Percentiles rank a stretch among this genome's conserved stretches.
These are phyloP conservation scores for Calonectria honghensis DNA, from an alignment of 2,329 filamentous ascomycete species.

Conservation along the genomic window DNA sequence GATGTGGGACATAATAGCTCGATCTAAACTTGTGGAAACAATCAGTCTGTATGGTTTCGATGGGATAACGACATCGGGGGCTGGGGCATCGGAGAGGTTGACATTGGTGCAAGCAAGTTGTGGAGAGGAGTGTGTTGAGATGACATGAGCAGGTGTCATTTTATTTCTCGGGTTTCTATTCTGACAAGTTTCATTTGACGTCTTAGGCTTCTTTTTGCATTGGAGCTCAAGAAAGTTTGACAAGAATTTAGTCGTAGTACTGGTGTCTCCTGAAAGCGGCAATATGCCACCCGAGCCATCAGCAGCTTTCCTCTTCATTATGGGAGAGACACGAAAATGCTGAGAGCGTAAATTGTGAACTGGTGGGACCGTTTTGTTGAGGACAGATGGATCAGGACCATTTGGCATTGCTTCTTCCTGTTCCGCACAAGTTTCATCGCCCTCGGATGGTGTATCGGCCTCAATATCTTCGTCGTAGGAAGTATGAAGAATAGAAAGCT, in stretches of 20 bases:
- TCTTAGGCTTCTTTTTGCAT: constrained; percentile 52
- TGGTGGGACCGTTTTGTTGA: not conserved
- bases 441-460: constrained; percentile 8
- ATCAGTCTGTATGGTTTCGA: constrained; percentile 63
- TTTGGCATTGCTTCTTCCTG: not conserved
- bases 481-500: constrained; percentile 40
- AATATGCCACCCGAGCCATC: constrained; percentile 33
- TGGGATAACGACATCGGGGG: constrained; percentile 47
- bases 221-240: constrained; percentile 58
- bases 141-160: not conserved
- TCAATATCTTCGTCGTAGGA: constrained; percentile 52
- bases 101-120: not conserved
- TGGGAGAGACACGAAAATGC: not conserved
- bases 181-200: not conserved
- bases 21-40: constrained; percentile 69
- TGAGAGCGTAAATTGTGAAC: constrained; percentile 30
- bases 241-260: constrained; percentile 55
- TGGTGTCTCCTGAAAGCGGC: constrained; percentile 43
- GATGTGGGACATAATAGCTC: constrained; percentile 69
- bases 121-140: not conserved
- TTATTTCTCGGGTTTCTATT: not conserved
- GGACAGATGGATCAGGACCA: not conserved
- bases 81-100: constrained; percentile 21
- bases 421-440: no score
- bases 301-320: constrained; percentile 25